Evolutionary conservation across 1,139 yeast species (phyloP).

Genomic region (Yamadazyma kanchanaburiensis): DNA sequence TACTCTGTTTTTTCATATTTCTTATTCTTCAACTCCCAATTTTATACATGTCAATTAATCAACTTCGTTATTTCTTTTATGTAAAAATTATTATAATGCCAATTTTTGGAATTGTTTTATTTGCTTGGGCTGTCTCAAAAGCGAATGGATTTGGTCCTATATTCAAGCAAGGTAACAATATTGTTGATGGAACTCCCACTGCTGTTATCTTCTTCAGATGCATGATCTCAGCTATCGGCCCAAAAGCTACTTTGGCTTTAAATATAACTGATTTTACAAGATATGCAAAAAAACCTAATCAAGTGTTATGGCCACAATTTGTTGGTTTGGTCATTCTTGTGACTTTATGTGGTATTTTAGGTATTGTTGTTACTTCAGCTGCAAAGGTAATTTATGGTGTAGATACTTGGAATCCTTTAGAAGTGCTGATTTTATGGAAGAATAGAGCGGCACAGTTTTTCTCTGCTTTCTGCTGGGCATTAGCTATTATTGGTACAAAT

Average conservation of each 20-base stretch:
- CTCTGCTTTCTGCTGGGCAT: slow-evolving; percentile 34
- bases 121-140: slow-evolving; percentile 17
- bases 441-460: slow-evolving; percentile 33
- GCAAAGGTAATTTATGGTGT: slow-evolving; percentile 12
- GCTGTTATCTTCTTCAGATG: slow-evolving; percentile 20
- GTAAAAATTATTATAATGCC: slow-evolving; percentile 15
- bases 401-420: slow-evolving; percentile 33
- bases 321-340: slow-evolving; percentile 24
- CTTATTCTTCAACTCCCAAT: slow-evolving; percentile 16
- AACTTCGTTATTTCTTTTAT: slow-evolving; percentile 16
- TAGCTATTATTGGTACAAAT: slow-evolving; percentile 21
- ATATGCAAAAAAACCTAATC: slow-evolving; percentile 20
- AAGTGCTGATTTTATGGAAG: slow-evolving; percentile 18
- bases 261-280: slow-evolving; percentile 30
- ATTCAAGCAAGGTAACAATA: slow-evolving; percentile 13
- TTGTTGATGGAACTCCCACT: slow-evolving; percentile 12
- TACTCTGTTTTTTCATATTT: slow-evolving; percentile 22
- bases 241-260: slow-evolving; percentile 28
- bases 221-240: slow-evolving; percentile 21
- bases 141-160: slow-evolving; percentile 21
- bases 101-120: slow-evolving; percentile 18
- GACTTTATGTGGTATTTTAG: slow-evolving; percentile 11
- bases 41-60: slow-evolving; percentile 17
- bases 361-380: slow-evolving; percentile 11
- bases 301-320: slow-evolving; percentile 22